phyloP scores from a whole-genome alignment of 495 filamentous ascomycete species.

The Podospora australis region DNA sequence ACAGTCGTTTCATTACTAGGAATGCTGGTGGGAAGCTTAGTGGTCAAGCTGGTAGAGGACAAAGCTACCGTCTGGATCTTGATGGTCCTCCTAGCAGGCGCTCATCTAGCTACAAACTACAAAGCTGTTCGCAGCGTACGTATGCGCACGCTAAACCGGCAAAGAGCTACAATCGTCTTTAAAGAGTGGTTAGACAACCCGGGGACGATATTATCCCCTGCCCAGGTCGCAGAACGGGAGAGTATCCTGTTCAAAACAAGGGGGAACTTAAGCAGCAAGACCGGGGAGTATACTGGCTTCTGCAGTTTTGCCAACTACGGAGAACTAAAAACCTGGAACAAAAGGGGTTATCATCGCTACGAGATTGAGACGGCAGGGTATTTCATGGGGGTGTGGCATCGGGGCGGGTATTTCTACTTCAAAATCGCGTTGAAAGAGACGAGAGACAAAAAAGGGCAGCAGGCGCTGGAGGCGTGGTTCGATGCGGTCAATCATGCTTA shows the following conservation, averaged over 20 bases:
- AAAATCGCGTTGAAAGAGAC: conserved; percentile 59
- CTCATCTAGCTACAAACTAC: conserved; percentile 81
- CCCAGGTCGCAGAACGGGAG: conserved; percentile 59
- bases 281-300: conserved; percentile 38
- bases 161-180: conserved; percentile 76
- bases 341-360: conserved; percentile 39
- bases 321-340: conserved; percentile 32
- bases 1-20: conserved; percentile 87
- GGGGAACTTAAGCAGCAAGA: conserved; percentile 40
- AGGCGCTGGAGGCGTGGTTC: conserved; percentile 65
- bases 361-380: conserved; percentile 48
- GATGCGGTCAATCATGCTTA: conserved; percentile 60
- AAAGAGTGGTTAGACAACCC: conserved; percentile 49
- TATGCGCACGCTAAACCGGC: conserved; percentile 81
- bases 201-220: conserved; percentile 54
- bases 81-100: conserved; percentile 60
- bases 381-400: conserved; percentile 49
- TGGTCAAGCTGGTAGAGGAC: conserved; percentile 69
- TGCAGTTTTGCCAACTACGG: conserved; percentile 33
- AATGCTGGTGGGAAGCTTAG: conserved; percentile 77
- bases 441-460: too few relatives aligned
- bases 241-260: conserved; percentile 58
- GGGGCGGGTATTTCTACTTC: conserved; percentile 36
- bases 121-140: conserved; percentile 74
- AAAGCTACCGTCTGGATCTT: conserved; percentile 67